Evolutionary conservation across 1,284 basidiomycete genomes (phyloP).

Genomic region (Sporisorium scitamineum): DNA sequence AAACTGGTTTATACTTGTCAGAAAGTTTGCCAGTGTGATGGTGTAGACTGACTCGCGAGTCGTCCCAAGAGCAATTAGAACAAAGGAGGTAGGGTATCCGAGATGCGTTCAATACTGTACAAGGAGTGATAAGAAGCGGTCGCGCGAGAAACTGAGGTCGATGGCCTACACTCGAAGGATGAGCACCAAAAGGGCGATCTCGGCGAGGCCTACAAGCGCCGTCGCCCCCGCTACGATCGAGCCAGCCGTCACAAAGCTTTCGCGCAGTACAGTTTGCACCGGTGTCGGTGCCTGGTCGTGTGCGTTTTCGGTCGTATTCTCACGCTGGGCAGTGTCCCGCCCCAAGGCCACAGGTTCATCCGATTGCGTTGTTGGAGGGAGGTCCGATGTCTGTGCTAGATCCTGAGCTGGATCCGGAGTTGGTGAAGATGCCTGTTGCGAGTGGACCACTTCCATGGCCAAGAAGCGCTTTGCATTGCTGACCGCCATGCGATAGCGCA

Average conservation of each 20-base stretch:
- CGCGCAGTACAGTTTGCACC: constrained; percentile 73
- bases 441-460: constrained; percentile 19
- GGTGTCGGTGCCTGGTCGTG: constrained; percentile 70
- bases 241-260: constrained; percentile 83
- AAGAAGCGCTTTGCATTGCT: constrained; percentile 53
- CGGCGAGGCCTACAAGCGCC: constrained; percentile 75
- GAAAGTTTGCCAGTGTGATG: not conserved
- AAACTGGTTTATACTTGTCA: not conserved
- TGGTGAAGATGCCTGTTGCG: not conserved
- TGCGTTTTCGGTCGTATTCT: constrained; percentile 71
- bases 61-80: not conserved
- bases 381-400: not conserved
- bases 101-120: not conserved
- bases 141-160: no score
- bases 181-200: constrained; percentile 77
- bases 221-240: constrained; percentile 78
- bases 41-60: not conserved
- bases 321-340: not conserved
- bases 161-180: constrained; percentile 65
- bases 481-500: constrained; percentile 43
- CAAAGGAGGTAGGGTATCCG: constrained; percentile 11
- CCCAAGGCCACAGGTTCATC: constrained; percentile 29
- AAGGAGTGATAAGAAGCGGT: not conserved
- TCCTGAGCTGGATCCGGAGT: not conserved
- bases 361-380: not conserved